Percentiles rank a stretch among this genome's conserved stretches.
Conservation (phyloP, 768 basidiomycete species). For the Lactarius sp. region DNA sequence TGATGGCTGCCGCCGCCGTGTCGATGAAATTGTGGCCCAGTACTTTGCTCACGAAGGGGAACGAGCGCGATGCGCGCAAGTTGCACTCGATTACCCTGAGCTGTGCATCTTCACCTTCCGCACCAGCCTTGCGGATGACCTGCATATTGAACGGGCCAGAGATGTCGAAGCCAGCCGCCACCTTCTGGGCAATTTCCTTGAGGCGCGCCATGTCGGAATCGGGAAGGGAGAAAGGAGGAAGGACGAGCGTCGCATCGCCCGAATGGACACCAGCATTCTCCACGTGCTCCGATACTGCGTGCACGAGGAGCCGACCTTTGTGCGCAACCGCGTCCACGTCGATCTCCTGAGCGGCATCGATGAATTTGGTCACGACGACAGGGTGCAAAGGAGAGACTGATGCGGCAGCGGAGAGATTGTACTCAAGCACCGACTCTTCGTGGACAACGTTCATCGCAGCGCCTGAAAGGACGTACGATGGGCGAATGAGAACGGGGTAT, state of each 20-base stretch:
- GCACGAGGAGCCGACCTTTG: slow-evolving; percentile 85
- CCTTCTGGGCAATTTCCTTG: slow-evolving; percentile 92
- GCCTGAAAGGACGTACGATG: slow-evolving; percentile 96
- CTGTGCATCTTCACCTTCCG: slow-evolving; percentile 50
- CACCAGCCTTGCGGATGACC: slow-evolving; percentile 78
- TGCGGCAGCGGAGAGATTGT: slow-evolving; percentile 95
- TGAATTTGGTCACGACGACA: slow-evolving; percentile 98
- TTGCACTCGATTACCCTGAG: slow-evolving; percentile 99
- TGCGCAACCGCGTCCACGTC: slow-evolving; percentile 97
- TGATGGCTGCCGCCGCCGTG: slow-evolving; percentile 83
- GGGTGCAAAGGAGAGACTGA: slow-evolving; percentile 95
- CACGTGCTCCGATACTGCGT: slow-evolving; percentile 97
- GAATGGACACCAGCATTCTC: slow-evolving; percentile 99
- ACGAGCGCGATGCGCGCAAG: slow-evolving; percentile 93
- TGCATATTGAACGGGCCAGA: slow-evolving; percentile 99
- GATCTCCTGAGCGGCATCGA: slow-evolving; percentile 95
- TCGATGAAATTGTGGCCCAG: slow-evolving; percentile 97
- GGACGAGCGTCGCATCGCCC: slow-evolving; percentile 95
- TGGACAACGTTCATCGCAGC: slow-evolving; percentile 99
- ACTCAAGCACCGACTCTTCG: slow-evolving; percentile 83
- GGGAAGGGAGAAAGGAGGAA: slow-evolving; percentile 84
- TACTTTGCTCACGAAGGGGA: slow-evolving; percentile 99
- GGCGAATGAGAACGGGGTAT: slow-evolving; percentile 96
- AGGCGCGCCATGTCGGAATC: slow-evolving; percentile 76
- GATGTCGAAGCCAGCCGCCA: slow-evolving; percentile 91